These are phyloP conservation scores for Camillea tinctor DNA, from an alignment of 2,329 filamentous ascomycete species.

Conservation along the genomic window DNA sequence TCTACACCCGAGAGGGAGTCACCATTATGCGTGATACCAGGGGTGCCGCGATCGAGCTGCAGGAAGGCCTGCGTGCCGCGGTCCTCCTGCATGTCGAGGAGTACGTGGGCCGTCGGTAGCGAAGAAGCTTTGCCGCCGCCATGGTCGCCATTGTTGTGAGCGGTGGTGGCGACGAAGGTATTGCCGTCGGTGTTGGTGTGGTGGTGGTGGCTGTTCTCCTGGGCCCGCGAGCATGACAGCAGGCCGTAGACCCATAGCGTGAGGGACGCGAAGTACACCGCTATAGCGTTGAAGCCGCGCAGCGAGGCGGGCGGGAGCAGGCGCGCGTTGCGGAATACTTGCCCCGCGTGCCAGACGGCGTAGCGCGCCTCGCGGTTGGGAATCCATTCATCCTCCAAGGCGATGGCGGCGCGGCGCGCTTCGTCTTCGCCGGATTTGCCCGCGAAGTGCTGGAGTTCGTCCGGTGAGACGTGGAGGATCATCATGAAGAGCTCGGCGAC, in stretches of 20 bases:
- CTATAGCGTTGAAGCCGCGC: constrained; percentile 27
- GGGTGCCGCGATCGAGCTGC: constrained; percentile 24
- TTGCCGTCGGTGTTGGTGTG: too few relatives aligned
- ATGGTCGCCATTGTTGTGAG: too few relatives aligned
- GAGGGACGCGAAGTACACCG: constrained; percentile 28
- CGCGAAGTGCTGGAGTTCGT: constrained; percentile 28
- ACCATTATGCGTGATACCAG: constrained; percentile 12
- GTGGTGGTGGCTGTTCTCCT: background rate
- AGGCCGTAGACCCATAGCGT: constrained; percentile 30
- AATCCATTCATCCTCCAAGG: constrained; percentile 25
- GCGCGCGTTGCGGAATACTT: constrained; percentile 24
- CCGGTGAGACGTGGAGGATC: constrained; percentile 28
- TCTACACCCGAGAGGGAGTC: constrained; percentile 12
- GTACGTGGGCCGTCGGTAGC: constrained; percentile 9
- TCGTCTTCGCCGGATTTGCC: constrained; percentile 32
- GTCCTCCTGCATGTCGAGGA: constrained; percentile 28
- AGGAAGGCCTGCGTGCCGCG: constrained; percentile 24
- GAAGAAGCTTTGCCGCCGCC: background rate
- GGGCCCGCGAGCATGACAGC: constrained; percentile 10
- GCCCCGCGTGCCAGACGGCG: constrained; percentile 30
- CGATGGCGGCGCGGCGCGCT: constrained; percentile 19
- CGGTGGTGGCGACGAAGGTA: too few relatives aligned
- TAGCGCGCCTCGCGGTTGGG: constrained; percentile 24
- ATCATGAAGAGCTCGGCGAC: constrained; percentile 28
- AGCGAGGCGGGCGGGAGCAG: constrained; percentile 25